Conservation (phyloP, 148 eudicot genomes). For the Cornus controversa region DNA sequence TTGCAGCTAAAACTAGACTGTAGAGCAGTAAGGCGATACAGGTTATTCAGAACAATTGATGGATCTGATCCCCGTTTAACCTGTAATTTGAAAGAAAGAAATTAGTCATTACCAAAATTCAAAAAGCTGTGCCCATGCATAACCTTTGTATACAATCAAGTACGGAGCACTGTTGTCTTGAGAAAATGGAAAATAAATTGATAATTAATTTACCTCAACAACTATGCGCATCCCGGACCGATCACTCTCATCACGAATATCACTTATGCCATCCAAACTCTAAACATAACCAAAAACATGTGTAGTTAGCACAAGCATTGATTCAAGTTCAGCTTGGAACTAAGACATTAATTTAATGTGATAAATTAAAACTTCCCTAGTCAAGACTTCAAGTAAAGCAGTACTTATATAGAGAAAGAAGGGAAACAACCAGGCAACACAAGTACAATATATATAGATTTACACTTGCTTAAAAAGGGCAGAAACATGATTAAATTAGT, state of each 20-base stretch:
- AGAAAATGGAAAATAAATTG: conserved; percentile 2
- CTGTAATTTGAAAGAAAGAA: conserved; percentile 39
- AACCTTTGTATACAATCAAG: neutral
- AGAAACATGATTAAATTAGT: neutral
- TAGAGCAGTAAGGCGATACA: conserved; percentile 84
- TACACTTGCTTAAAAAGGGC: neutral
- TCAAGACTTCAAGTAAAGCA: neutral
- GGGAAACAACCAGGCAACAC: neutral
- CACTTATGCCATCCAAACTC: conserved; percentile 94
- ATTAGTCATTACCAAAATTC: neutral
- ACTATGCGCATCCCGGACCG: conserved; percentile 97
- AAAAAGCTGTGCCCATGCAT: neutral
- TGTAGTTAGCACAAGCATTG: neutral
- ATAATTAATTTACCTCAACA: conserved; percentile 64
- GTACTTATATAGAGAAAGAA: neutral
- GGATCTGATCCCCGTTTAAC: conserved; percentile 92
- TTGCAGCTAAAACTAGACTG: conserved; percentile 96
- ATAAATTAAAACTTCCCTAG: neutral
- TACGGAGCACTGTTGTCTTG: neutral
- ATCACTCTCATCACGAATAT: conserved; percentile 98
- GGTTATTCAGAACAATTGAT: conserved; percentile 79
- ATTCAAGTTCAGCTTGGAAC: neutral
- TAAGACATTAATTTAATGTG: neutral
- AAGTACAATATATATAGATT: neutral
- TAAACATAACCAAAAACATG: conserved; percentile 20